Conservation (phyloP, 1,139 yeast genomes). For the Candida sp. region DNA sequence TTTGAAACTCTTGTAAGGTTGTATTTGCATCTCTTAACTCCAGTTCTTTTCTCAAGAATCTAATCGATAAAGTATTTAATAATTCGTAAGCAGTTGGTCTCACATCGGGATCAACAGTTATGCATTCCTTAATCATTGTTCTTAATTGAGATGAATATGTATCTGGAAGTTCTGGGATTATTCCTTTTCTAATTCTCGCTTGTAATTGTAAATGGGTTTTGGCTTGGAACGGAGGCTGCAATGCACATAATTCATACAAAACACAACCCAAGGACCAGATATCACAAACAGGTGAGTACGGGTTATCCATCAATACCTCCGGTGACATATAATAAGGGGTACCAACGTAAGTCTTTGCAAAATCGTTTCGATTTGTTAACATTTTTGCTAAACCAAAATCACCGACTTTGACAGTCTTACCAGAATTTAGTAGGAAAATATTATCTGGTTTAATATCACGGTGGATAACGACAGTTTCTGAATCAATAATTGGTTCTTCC, state of each 20-base stretch:
- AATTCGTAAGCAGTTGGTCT: constrained; percentile 81
- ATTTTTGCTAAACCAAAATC: constrained; percentile 72
- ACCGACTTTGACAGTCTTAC: constrained; percentile 50
- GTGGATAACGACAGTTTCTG: constrained; percentile 64
- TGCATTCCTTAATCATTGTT: constrained; percentile 72
- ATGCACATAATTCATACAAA: constrained; percentile 81
- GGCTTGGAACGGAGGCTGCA: constrained; percentile 93
- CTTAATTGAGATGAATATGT: constrained; percentile 69
- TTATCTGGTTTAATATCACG: constrained; percentile 93
- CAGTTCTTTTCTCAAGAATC: constrained; percentile 77
- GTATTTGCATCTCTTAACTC: constrained; percentile 53
- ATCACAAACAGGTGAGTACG: constrained; percentile 81
- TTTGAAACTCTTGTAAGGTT: constrained; percentile 49
- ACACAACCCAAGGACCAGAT: constrained; percentile 82
- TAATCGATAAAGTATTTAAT: constrained; percentile 70
- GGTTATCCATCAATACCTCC: constrained; percentile 73
- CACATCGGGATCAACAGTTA: constrained; percentile 65
- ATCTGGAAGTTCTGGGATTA: constrained; percentile 65
- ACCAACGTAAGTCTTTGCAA: constrained; percentile 80
- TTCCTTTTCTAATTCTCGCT: constrained; percentile 72
- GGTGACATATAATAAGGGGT: constrained; percentile 92
- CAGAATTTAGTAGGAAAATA: constrained; percentile 62
- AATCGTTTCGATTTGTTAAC: constrained; percentile 64
- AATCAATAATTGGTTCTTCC: constrained; percentile 29
- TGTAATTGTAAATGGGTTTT: constrained; percentile 85